These are phyloP conservation scores for Phlebiopsis flavidoalba DNA, from an alignment of 768 basidiomycete genomes.

Conservation along the genomic window DNA sequence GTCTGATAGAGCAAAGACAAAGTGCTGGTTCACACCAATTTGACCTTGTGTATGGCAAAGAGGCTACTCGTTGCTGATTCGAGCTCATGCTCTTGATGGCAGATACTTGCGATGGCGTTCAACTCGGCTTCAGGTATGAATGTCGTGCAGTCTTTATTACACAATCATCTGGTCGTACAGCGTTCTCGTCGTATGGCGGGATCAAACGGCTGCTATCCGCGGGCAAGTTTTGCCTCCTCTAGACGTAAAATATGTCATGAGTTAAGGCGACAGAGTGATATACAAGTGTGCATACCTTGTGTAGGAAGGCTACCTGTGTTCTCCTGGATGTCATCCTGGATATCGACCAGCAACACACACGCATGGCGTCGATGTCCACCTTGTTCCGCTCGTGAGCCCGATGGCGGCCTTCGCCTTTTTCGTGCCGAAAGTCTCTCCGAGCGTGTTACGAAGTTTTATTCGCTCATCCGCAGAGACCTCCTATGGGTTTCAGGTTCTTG, in stretches of 20 bases:
- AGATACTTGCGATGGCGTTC: conserved; percentile 56
- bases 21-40: conserved; percentile 69
- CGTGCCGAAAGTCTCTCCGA: conserved; percentile 92
- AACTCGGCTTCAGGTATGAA: conserved; percentile 83
- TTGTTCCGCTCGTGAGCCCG: conserved; percentile 83
- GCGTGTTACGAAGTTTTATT: conserved; percentile 61
- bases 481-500: conserved; percentile 53
- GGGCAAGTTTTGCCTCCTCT: conserved; percentile 66
- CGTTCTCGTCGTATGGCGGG: conserved; percentile 65
- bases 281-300: conserved; percentile 41
- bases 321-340: conserved; percentile 80
- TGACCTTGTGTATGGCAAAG: conserved; percentile 60
- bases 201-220: conserved; percentile 67
- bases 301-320: conserved; percentile 67
- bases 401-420: conserved; percentile 90
- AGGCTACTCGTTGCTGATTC: conserved; percentile 41
- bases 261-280: neutral
- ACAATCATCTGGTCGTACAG: conserved; percentile 67
- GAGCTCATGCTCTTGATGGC: conserved; percentile 48
- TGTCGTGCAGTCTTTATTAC: conserved; percentile 65
- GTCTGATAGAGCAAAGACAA: conserved; percentile 37
- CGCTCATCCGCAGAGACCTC: conserved; percentile 50
- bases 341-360: conserved; percentile 71
- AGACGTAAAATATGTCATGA: conserved; percentile 2
- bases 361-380: conserved; percentile 86